Evolutionary conservation across 164 flowering plant genomes (phyloP), one percentile per base, ranked within the genome.

Genomic region (Chimonanthus praecox): DNA sequence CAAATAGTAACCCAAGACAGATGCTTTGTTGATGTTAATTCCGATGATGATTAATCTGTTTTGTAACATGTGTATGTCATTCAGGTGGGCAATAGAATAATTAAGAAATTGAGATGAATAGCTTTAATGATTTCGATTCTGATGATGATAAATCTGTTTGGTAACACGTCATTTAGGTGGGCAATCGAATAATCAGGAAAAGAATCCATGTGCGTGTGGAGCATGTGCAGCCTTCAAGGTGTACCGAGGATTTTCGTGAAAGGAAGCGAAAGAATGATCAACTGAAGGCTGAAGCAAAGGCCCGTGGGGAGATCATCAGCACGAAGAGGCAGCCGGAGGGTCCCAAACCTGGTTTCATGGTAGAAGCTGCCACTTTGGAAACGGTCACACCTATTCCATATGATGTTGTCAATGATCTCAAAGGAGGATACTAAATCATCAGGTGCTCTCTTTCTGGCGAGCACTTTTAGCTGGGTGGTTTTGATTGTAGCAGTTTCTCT

Each of bases 321-420:
- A 91, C 92, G 1, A 91, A 91, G 86, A 81, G 93, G 77, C 90
- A 87, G 78, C 93, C 93, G 0, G 75, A 78, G 74, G 93, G 93
- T 4, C 96, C 93, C 4, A 91, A 89, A 64, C 92, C 90, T 11
- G 93, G 95, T 20, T 91, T 91, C 81, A 87, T 87, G 93, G 96
- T 91, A 44, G 92, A 87, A 74, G 93, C 92, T 67, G 83, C 90
- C 0, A 85, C 87, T 6, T 64, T 91, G 73, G 96, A 91, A 69
- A 91, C 92, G 49, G 95, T 91, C 15, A 91, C 96, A 33, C 96
- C 93, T 2, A 91, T 91, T 49, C 93, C 96, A 0, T 88, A 88
- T 47, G 92, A 89, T 82, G 95, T 90, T 2, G 92, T 89, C 68
- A 90, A 89, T 70, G 94, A 89, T 73, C 92, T 90, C 71, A 90